Evolutionary conservation across 768 basidiomycete species (phyloP).

Genomic region (Gelatoporia subvermispora): DNA sequence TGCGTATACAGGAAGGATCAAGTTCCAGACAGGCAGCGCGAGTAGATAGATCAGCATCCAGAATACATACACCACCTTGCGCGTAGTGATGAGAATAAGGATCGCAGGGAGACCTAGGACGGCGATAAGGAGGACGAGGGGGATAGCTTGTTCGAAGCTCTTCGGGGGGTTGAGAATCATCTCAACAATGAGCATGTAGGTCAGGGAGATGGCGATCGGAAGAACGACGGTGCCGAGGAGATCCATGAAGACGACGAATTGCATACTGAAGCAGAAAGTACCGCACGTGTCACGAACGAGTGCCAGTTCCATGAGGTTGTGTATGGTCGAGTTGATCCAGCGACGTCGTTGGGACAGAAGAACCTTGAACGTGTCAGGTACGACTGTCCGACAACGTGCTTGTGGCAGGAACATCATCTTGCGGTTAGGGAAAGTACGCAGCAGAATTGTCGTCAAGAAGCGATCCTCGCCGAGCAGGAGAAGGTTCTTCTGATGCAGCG

Average conservation of each 20-base stretch:
- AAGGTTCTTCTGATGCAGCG: conserved; percentile 96
- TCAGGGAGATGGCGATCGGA: conserved; percentile 89
- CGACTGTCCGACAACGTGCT: conserved; percentile 90
- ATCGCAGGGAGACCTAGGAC: conserved; percentile 93
- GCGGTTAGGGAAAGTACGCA: conserved; percentile 95
- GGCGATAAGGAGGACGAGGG: conserved; percentile 80
- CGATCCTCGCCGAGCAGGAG: conserved; percentile 97
- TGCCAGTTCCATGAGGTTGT: conserved; percentile 98
- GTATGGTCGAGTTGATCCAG: conserved; percentile 99
- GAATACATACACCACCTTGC: conserved; percentile 92
- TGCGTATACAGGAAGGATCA: conserved; percentile 88
- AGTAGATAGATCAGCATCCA: conserved; percentile 97
- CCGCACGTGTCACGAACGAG: conserved; percentile 96
- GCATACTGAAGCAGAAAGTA: conserved; percentile 99
- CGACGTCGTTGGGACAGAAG: conserved; percentile 94
- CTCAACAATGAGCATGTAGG: conserved; percentile 81
- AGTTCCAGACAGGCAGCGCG: conserved; percentile 95
- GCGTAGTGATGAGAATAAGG: conserved; percentile 88
- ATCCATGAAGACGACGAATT: conserved; percentile 98
- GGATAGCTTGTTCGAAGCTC: conserved; percentile 89
- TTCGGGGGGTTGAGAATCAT: conserved; percentile 78
- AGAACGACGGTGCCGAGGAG: conserved; percentile 87
- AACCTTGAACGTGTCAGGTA: conserved; percentile 90
- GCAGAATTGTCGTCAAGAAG: conserved; percentile 92
- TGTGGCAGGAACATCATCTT: conserved; percentile 99